Percentiles rank a stretch among this genome's conserved stretches.
These are phyloP conservation scores for Stipa capillata DNA, from an alignment of 176 grass and related monocot species.

Conservation along the genomic window DNA sequence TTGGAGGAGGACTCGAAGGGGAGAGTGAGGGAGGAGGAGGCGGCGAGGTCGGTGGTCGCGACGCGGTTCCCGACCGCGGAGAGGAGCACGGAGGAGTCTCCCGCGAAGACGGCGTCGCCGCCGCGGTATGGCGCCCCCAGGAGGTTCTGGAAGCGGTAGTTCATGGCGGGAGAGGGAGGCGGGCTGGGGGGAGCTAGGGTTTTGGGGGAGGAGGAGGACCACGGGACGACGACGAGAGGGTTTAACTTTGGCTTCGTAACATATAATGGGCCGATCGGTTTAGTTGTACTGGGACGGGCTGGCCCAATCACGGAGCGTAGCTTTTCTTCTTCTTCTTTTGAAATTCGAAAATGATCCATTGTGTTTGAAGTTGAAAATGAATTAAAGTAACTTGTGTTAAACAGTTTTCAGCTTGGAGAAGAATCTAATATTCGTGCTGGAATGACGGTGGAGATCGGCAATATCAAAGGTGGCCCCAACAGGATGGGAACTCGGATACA, in stretches of 20 bases:
- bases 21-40: conserved; percentile 58
- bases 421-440: too few species aligned
- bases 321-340: too few species aligned
- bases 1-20: conserved; percentile 84
- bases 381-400: too few species aligned
- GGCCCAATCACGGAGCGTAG: too few species aligned
- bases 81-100: conserved; percentile 57
- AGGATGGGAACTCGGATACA: too few species aligned
- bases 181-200: conserved; percentile 32
- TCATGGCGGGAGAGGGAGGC: conserved; percentile 45
- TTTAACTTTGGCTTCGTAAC: not conserved
- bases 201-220: conserved; percentile 7
- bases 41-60: conserved; percentile 60
- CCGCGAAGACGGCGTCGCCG: conserved; percentile 70
- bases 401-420: too few species aligned
- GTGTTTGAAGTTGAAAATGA: too few species aligned
- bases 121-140: conserved; percentile 91
- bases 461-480: too few species aligned
- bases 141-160: conserved; percentile 93
- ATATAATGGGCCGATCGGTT: too few species aligned
- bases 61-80: conserved; percentile 77
- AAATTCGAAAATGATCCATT: too few species aligned
- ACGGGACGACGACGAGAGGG: conserved; percentile 6
- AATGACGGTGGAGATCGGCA: too few species aligned
- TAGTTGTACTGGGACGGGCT: not conserved